A percentile compares a stretch with the other conserved stretches of the same genome.
Conservation (phyloP, 768 basidiomycete genomes). For the Trametes cingulata region DNA sequence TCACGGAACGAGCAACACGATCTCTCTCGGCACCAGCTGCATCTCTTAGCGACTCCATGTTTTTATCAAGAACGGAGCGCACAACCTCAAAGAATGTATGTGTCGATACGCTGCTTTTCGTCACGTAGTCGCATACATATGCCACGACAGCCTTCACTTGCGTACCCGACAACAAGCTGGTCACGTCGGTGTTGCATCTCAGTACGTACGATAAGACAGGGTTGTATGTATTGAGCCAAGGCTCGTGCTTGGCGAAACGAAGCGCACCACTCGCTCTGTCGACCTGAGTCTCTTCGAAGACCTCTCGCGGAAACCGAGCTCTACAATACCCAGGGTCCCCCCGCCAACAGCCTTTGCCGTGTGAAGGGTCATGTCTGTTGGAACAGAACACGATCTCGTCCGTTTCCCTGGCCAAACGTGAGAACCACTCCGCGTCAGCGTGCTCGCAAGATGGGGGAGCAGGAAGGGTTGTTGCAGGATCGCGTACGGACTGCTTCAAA, state of each 20-base stretch:
- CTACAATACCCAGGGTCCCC: neutral
- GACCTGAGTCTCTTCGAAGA: slow-evolving; percentile 25
- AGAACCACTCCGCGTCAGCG: too few species aligned
- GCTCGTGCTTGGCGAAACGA: slow-evolving; percentile 34
- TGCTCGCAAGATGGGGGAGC: too few species aligned
- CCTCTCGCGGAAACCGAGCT: neutral
- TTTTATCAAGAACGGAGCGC: neutral
- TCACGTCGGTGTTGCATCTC: slow-evolving; percentile 42
- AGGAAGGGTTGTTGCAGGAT: too few species aligned
- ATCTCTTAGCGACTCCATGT: neutral
- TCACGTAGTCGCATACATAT: slow-evolving; percentile 47
- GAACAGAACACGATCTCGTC: neutral
- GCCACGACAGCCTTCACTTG: slow-evolving; percentile 39
- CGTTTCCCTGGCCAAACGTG: too few species aligned
- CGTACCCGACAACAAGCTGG: slow-evolving; percentile 41
- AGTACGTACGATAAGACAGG: slow-evolving; percentile 35
- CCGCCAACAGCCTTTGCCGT: neutral
- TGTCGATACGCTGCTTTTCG: slow-evolving; percentile 29
- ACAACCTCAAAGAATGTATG: neutral
- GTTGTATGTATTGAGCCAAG: slow-evolving; percentile 39
- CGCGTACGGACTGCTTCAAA: too few species aligned
- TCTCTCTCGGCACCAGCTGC: neutral
- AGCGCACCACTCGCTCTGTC: slow-evolving; percentile 32
- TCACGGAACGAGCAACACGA: neutral
- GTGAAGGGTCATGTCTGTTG: neutral